Conservation (phyloP, 306 rosid species). For the Coriaria nepalensis region DNA sequence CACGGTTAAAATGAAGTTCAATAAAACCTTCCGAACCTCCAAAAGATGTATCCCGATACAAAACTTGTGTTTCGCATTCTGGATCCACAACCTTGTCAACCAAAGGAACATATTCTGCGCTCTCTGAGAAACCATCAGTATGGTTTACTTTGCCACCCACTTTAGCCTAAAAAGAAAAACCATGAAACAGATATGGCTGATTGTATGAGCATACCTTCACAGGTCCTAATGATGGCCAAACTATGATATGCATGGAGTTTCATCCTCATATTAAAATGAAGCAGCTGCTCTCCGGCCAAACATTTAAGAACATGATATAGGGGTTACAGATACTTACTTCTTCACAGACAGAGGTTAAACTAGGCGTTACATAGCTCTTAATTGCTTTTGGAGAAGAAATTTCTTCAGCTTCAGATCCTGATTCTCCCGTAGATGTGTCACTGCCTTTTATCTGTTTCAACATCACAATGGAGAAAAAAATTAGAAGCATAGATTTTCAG, state of each 20-base stretch:
- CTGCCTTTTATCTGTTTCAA: slow-evolving; percentile 50
- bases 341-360: slow-evolving; percentile 74
- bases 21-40: slow-evolving; percentile 32
- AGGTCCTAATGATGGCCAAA: too few species aligned
- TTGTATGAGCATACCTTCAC: too few species aligned
- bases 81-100: slow-evolving; percentile 29
- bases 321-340: slow-evolving; percentile 39
- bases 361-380: slow-evolving; percentile 40
- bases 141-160: not conserved
- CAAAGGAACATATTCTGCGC: not conserved
- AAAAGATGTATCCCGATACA: slow-evolving; percentile 20
- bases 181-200: not conserved
- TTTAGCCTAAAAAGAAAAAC: not conserved
- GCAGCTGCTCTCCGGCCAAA: not conserved
- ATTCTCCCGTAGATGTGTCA: slow-evolving; percentile 84
- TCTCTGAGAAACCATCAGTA: not conserved
- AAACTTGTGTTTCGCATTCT: slow-evolving; percentile 31
- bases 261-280: not conserved
- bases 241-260: too few species aligned
- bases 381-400: slow-evolving; percentile 61
- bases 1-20: slow-evolving; percentile 8
- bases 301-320: not conserved
- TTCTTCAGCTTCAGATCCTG: slow-evolving; percentile 91
- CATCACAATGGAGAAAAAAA: slow-evolving; percentile 5
- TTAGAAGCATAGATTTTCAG: not conserved